Evolutionary conservation across 1,284 basidiomycete species (phyloP).

Genomic region (Apiotrichum brassicae): DNA sequence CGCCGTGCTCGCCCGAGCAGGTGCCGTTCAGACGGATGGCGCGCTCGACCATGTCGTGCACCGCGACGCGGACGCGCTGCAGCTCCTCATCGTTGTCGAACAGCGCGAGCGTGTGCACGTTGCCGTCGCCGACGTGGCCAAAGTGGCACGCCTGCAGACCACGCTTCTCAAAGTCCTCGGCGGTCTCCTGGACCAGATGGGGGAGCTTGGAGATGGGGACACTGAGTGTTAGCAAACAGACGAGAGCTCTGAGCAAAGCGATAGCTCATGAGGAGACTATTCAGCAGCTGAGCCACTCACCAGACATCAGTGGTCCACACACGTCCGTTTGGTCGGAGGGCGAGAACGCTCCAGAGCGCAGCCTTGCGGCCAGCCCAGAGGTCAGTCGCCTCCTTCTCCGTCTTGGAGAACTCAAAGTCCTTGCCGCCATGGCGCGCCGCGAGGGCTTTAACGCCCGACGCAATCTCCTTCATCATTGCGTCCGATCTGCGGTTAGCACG

Average conservation of each 20-base stretch:
- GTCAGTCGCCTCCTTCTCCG: constrained; percentile 62
- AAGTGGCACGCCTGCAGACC: constrained; percentile 55
- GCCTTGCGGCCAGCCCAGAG: constrained; percentile 85
- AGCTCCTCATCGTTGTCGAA: constrained; percentile 42
- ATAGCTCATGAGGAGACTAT: too few species aligned
- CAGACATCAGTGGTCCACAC: constrained; percentile 82
- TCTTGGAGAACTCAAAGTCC: constrained; percentile 63
- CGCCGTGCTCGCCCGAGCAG: constrained; percentile 71
- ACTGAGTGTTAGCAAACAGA: constrained; percentile 38
- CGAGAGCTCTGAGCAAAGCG: too few species aligned
- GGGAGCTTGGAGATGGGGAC: constrained; percentile 77
- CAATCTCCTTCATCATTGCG: constrained; percentile 59
- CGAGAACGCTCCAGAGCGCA: constrained; percentile 64
- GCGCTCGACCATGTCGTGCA: constrained; percentile 49
- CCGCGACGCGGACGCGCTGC: constrained; percentile 44
- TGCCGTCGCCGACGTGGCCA: constrained; percentile 75
- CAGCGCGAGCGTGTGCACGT: constrained; percentile 41
- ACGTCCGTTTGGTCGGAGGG: constrained; percentile 57
- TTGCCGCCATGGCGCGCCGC: constrained; percentile 61
- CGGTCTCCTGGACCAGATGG: constrained; percentile 65
- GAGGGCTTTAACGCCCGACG: constrained; percentile 56
- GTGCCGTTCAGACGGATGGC: constrained; percentile 50
- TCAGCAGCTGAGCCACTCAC: constrained; percentile 48
- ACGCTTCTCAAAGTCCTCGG: constrained; percentile 59
- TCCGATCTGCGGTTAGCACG: constrained; percentile 44